Evolutionary conservation across 768 basidiomycete genomes (phyloP), one percentile per base, ranked within the genome.

Genomic region (Tricholoma terreum): DNA sequence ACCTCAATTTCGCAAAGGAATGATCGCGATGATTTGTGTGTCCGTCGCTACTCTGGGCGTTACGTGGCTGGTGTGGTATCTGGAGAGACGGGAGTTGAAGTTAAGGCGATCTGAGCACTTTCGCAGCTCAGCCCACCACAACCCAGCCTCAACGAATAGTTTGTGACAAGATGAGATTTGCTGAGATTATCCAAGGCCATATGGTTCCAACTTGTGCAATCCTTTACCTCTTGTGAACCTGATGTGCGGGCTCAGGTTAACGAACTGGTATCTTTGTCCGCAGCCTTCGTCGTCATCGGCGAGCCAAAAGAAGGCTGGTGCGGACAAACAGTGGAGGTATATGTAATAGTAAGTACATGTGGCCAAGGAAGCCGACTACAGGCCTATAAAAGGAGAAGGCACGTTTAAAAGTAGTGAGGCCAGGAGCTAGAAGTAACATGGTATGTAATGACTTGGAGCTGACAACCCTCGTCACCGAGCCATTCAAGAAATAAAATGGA

Each of bases 11-110:
- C 75, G 66, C 15, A 88, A 82, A 56, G 88, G 87, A 19, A 84
- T 86, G 83, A 83, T 84, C 61, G 81, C 85, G 9, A 85, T 87
- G 84, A 76, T 87, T 33, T 81, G 80, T 45, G 78, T 77, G 0
- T 80, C 80, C 42, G 69, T 75, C 22, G 83, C 82, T n/a, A 86
- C 86, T 9, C 68, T 87, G 14, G 71, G 58, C 6, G 75, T 79
- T 27, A 87, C 85, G 3, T 81, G 74, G 72, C 38, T 82, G 11
- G 85, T 85, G 50, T 84, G 82, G 77, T 75, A 75, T 57, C 63
- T 86, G 11, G 84, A 87, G 59, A 67, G 66, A 36, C 65, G 70
- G 48, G 76, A 77, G 61, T 21, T 21, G 14, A 57, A 54, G 50
- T 5, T 33, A 6, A 64, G 61, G 57, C 57, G 58, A n/a, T n/a